Evolutionary conservation across 768 basidiomycete species (phyloP), one percentile per base, ranked within the genome.

Genomic region (Baorangia bicolor): DNA sequence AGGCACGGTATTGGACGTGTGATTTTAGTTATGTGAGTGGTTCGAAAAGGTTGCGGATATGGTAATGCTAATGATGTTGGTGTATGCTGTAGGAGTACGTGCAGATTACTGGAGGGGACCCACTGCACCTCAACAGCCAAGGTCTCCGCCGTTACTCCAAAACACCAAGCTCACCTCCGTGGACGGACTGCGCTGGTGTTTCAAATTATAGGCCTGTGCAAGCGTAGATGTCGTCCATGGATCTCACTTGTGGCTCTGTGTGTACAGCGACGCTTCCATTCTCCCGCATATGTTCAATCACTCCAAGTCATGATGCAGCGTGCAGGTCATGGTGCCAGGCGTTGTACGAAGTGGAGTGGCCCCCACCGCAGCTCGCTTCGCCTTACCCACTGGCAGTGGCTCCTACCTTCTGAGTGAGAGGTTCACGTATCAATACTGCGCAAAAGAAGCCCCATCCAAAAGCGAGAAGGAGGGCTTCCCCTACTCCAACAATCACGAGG

Each of bases 11-110:
- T 69, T 99, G 92, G 91, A 98, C 95, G 2, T 98, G 95, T 67
- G 95, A 98, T 77, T 92, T 98, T 69, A 95, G 93, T 69, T 96
- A 98, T 80, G 94, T 94, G 73, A 77, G 92, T 84, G 10, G 42
- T 37, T 46, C 38, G 42, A 21, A 20, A 21, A 34, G 13, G 46
- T 54, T 13, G 18, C 42, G 33, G 37, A 46, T 18, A 37, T 41
- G 28, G 35, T 34, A 21, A 34, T 35, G 31, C 52, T 63, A 3
- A 52, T 53, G 23, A 20, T 31, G 30, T 18, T 28, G 43, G 56
- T 13, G 12, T 50, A 50, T 56, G 50, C 39, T 58, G 7, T 46
- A 95, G 94, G 94, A 98, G 76, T 97, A 96, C 70, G 92, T 98
- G 41, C 85, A 80, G 61, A 98, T 98, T 71, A 97, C 97, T 69